Evolutionary conservation across 176 grass and related monocot species (phyloP).

Genomic region (Aegilops tauschii): DNA sequence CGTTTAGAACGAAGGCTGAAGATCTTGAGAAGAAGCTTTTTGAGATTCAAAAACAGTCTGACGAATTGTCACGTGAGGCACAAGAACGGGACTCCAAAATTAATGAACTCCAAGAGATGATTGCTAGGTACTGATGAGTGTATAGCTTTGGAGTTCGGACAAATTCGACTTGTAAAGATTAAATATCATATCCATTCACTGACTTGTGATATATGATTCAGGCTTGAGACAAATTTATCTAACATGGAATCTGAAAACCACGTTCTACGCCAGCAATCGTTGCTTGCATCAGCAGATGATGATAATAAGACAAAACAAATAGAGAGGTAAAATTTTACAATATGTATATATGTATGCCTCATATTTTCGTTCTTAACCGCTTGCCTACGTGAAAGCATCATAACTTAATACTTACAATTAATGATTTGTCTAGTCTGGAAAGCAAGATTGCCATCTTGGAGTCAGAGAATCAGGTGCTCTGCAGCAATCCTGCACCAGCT

Average conservation of each 20-base stretch:
- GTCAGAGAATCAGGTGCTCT: conserved; percentile 61
- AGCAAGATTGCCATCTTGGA: conserved; percentile 71
- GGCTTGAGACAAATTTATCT: conserved; percentile 69
- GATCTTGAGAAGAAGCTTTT: conserved; percentile 69
- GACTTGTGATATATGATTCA: conserved; percentile 40
- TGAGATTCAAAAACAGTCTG: conserved; percentile 53
- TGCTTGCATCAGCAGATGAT: conserved; percentile 71
- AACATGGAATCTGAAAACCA: conserved; percentile 85
- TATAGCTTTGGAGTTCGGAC: not conserved
- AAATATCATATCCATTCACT: conserved; percentile 8
- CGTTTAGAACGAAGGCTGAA: conserved; percentile 71
- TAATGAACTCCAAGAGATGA: conserved; percentile 62
- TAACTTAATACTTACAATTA: not conserved
- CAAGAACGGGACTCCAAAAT: conserved; percentile 61
- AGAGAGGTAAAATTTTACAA: conserved; percentile 44
- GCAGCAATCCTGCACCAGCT: conserved; percentile 39
- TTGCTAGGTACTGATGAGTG: conserved; percentile 64
- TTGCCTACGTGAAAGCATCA: not conserved
- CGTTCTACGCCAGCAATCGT: conserved; percentile 66
- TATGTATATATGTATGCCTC: not conserved
- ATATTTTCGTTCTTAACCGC: not conserved
- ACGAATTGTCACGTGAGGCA: conserved; percentile 51
- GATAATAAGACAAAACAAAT: conserved; percentile 72
- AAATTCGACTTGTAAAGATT: not conserved
- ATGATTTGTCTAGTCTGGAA: conserved; percentile 46